Percentiles rank a stretch among this genome's conserved stretches.
Evolutionary conservation across 306 rosid genomes (phyloP).

Genomic region (Glycine soja): DNA sequence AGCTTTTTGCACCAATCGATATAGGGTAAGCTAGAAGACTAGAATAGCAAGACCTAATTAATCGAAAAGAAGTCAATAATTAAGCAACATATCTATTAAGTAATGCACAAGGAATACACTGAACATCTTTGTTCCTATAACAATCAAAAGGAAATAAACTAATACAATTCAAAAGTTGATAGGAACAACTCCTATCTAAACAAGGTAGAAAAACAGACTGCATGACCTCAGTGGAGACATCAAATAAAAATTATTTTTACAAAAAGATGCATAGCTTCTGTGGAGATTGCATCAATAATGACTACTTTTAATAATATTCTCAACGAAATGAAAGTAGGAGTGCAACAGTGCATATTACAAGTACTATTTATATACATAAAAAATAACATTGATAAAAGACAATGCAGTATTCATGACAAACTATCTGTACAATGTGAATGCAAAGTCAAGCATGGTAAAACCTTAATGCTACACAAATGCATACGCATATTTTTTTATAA

Average conservation of each 20-base stretch:
- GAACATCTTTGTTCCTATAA: background rate
- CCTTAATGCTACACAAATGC: slow-evolving; percentile 15
- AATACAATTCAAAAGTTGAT: background rate
- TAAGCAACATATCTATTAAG: slow-evolving; percentile 4
- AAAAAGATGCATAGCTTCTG: too few relatives aligned
- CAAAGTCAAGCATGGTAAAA: slow-evolving; percentile 11
- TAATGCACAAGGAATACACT: background rate
- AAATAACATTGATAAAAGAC: background rate
- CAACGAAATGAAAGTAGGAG: slow-evolving; percentile 26
- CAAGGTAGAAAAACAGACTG: background rate
- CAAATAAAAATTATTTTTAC: too few relatives aligned
- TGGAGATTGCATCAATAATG: too few relatives aligned
- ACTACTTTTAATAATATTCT: slow-evolving; percentile 34
- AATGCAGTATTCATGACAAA: slow-evolving; percentile 8
- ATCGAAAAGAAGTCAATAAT: background rate
- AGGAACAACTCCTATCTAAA: background rate
- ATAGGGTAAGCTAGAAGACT: slow-evolving; percentile 63
- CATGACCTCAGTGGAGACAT: too few relatives aligned
- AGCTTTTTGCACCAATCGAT: slow-evolving; percentile 59
- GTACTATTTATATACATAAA: background rate
- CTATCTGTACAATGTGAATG: slow-evolving; percentile 12
- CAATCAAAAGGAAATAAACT: background rate
- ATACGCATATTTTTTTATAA: background rate
- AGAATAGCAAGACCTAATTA: slow-evolving; percentile 66
- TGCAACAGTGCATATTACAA: background rate